phyloP scores from a whole-genome alignment of 139 green algal species.

The Tetraselmis striata region DNA sequence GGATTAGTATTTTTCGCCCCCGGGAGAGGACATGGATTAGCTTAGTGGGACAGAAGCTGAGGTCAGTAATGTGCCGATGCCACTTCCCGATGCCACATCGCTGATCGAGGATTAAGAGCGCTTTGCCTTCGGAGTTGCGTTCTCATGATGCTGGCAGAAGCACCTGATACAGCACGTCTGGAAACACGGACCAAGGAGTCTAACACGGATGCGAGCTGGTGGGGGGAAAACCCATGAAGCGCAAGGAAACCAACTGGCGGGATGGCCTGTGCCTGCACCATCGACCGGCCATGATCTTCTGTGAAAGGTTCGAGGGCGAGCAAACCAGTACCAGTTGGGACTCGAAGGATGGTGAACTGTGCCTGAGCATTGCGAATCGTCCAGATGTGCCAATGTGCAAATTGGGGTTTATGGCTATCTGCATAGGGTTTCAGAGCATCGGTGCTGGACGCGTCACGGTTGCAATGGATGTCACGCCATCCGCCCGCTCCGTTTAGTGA shows the following conservation, averaged over 20 bases:
- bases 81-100: constrained; percentile 43
- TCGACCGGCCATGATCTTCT: constrained; percentile 85
- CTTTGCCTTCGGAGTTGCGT: constrained; percentile 59
- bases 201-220: constrained; percentile 88
- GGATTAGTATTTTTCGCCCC: no score
- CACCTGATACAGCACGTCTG: constrained; percentile 78
- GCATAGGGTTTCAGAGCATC: no score
- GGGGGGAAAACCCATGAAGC: constrained; percentile 84
- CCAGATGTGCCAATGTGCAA: constrained; percentile 95
- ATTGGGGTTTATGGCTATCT: no score
- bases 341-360: constrained; percentile 96
- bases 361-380: constrained; percentile 90
- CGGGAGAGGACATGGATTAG: constrained; percentile 67
- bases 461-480: no score
- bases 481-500: no score
- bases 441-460: no score
- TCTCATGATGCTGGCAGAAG: constrained; percentile 77
- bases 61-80: constrained; percentile 49
- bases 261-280: constrained; percentile 66
- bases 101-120: constrained; percentile 64
- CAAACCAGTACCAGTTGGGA: constrained; percentile 78
- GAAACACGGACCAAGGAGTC: constrained; percentile 97
- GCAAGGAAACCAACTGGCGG: constrained; percentile 83
- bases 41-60: constrained; percentile 53
- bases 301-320: constrained; percentile 84